Evolutionary conservation across 2,329 filamentous ascomycete genomes (phyloP).

Genomic region (Domatiomyces globalis): DNA sequence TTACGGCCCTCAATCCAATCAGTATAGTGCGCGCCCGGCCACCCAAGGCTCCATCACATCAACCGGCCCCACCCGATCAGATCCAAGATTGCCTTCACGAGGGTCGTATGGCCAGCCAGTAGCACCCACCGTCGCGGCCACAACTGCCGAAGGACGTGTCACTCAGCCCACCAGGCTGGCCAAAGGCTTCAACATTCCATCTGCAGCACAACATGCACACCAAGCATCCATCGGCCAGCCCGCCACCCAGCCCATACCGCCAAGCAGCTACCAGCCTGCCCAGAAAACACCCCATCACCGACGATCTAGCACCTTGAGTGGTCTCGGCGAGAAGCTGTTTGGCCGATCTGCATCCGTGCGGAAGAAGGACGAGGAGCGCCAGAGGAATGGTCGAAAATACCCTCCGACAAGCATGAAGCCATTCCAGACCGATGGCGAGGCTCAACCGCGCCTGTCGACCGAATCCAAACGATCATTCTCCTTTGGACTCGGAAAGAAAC

Average conservation of each 20-base stretch:
- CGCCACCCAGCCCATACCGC: conserved; percentile 43
- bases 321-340: conserved; percentile 70
- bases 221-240: conserved; percentile 42
- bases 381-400: conserved; percentile 52
- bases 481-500: conserved; percentile 54
- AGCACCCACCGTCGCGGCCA: conserved; percentile 72
- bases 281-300: conserved; percentile 40
- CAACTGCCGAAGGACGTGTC: conserved; percentile 78
- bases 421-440: conserved; percentile 38
- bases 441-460: conserved; percentile 48
- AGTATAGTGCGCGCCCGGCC: conserved; percentile 19
- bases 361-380: conserved; percentile 21
- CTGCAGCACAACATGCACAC: conserved; percentile 45
- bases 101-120: conserved; percentile 78
- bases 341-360: conserved; percentile 58
- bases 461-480: conserved; percentile 64
- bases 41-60: conserved; percentile 6
- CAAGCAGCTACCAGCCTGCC: conserved; percentile 34
- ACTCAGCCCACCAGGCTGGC: conserved; percentile 55
- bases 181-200: conserved; percentile 58
- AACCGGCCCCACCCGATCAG: conserved; percentile 24
- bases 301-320: conserved; percentile 62
- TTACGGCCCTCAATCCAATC: conserved; percentile 28
- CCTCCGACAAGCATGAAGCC: conserved; percentile 83
- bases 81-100: conserved; percentile 52